Evolutionary conservation across 2,329 filamentous ascomycete species (phyloP), one percentile per base, ranked within the genome.

Genomic region (Helotiales sp.): DNA sequence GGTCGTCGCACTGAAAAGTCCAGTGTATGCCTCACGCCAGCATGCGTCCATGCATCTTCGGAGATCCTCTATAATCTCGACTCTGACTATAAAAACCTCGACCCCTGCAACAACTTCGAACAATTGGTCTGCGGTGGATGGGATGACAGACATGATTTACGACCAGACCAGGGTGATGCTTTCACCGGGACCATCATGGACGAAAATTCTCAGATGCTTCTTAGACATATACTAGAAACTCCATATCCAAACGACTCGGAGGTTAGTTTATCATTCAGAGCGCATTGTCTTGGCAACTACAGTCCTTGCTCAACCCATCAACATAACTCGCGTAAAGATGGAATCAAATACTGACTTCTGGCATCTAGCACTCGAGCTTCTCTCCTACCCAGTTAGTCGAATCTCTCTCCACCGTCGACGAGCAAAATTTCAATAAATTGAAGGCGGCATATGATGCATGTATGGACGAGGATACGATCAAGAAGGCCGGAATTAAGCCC

Each of bases 61-160:
- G 79, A 82, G 61, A 79, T 88, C 36, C 76, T 87, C 8, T 81
- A 84, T 62, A 87, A 84, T 58, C 73, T 88, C 13, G 81, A 84
- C 15, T 81, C 84, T 7, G 75, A 85, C 51, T 86, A 88, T 70
- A 76, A 81, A 58, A 72, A 82, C 2, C 75, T 90, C 36, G 85
- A 90, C 67, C 82, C 88, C 1, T 91, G 88, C 65, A 80, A 77
- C n/a, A 73, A 89, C 66, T 91, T 91, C 59, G 84, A 89, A 59
- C 77, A 85, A 68, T 79, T 85, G 55, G 84, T 85, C 19, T 90
- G 87, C 65, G 86, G 84, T 55, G 87, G 87, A 10, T 90, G 86
- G 81, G 76, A 80, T 52, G 77, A 83, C 22, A 78, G 76, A 9
- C 82, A 89, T 72, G 86, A 89, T 65, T 79, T 90, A 57, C 81